phyloP scores from a whole-genome alignment of 177 flowering plant genomes.

The Vitis hybrid region DNA sequence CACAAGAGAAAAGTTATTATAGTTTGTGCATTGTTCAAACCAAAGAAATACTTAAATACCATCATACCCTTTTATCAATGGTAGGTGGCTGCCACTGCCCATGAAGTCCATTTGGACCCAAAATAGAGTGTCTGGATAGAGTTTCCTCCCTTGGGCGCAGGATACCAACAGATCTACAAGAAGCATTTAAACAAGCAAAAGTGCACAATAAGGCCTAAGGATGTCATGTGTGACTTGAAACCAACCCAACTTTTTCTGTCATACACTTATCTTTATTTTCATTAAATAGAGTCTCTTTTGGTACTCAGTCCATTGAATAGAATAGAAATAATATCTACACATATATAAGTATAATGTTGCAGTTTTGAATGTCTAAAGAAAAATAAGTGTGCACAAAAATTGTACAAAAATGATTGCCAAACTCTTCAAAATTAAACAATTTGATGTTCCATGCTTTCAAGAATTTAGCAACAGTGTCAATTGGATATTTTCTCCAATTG shows the following conservation, averaged over 20 bases:
- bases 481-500: too few species aligned
- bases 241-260: slow-evolving; percentile 1
- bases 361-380: too few species aligned
- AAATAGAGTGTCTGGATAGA: slow-evolving; percentile 81
- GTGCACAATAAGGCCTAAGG: slow-evolving; percentile 1
- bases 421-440: too few species aligned
- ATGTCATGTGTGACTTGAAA: not conserved
- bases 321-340: too few species aligned
- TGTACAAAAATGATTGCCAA: too few species aligned
- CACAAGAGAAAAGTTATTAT: slow-evolving; percentile 21
- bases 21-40: slow-evolving; percentile 4
- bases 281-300: too few species aligned
- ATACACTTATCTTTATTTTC: not conserved
- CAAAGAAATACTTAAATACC: not conserved
- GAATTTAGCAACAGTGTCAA: too few species aligned
- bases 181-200: slow-evolving; percentile 8
- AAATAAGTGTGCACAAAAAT: too few species aligned
- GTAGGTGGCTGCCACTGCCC: slow-evolving; percentile 86
- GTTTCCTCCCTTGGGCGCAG: slow-evolving; percentile 87
- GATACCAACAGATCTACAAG: slow-evolving; percentile 50
- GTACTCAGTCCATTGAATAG: too few species aligned
- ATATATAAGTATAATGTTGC: too few species aligned
- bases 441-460: too few species aligned
- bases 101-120: slow-evolving; percentile 89
- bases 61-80: slow-evolving; percentile 57